Conservation (phyloP, 495 filamentous ascomycete species). For the Recurvomyces mirabilis region DNA sequence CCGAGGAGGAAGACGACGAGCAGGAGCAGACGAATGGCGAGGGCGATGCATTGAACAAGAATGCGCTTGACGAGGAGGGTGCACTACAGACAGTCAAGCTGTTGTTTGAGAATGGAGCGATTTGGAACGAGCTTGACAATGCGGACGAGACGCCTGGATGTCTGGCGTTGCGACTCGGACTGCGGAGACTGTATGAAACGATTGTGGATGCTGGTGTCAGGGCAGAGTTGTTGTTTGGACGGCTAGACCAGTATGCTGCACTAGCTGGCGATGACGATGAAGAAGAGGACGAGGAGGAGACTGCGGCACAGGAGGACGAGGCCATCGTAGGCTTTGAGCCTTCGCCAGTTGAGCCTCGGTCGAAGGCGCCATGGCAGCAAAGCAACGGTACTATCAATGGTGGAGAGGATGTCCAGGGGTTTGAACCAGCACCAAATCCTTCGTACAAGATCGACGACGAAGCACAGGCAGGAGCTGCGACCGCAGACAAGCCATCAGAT, state of each 20-base stretch:
- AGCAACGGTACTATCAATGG: constrained; percentile 2
- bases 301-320: constrained; percentile 3
- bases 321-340: constrained; percentile 18
- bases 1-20: constrained; percentile 23
- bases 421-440: constrained; percentile 17
- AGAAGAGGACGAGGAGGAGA: constrained; percentile 23
- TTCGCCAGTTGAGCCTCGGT: constrained; percentile 6
- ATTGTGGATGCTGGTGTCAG: constrained; percentile 87
- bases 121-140: constrained; percentile 90
- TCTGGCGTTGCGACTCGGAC: constrained; percentile 59
- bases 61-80: constrained; percentile 38
- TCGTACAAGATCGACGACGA: constrained; percentile 21
- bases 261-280: constrained; percentile 42
- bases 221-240: constrained; percentile 66
- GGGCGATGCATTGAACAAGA: constrained; percentile 12
- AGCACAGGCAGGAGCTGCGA: not conserved
- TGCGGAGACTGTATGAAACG: constrained; percentile 65
- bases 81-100: constrained; percentile 58
- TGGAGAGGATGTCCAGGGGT: constrained; percentile 11
- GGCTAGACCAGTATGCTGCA: constrained; percentile 48
- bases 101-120: constrained; percentile 75
- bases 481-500: not conserved
- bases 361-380: not conserved
- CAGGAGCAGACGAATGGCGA: constrained; percentile 15
- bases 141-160: constrained; percentile 88